Percentiles rank a stretch among this genome's conserved stretches.
phyloP scores from a whole-genome alignment of 768 basidiomycete species.

The Ramaria sp. region DNA sequence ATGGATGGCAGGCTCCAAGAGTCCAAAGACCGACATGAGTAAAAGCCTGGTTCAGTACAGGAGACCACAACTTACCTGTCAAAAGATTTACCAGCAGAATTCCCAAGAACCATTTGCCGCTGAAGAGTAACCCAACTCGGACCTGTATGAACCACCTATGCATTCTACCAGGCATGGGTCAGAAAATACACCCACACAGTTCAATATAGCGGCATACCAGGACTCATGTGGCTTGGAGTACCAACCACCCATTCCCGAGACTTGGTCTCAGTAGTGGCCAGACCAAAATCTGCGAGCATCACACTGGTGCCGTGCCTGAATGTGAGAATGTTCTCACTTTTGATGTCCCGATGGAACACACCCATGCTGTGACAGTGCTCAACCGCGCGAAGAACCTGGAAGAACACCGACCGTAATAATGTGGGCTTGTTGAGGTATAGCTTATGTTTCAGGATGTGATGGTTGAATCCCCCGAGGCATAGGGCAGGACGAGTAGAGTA shows the following conservation, averaged over 20 bases:
- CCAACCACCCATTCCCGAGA: slow-evolving; percentile 47
- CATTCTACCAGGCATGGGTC: slow-evolving; percentile 35
- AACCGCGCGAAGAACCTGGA: slow-evolving; percentile 89
- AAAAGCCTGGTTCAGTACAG: no score
- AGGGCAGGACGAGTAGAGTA: no score
- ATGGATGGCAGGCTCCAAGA: slow-evolving; percentile 69
- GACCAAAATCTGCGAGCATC: slow-evolving; percentile 87
- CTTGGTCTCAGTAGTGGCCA: slow-evolving; percentile 38
- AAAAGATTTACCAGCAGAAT: slow-evolving; percentile 79
- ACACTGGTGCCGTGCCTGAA: slow-evolving; percentile 67
- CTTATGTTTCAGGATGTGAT: no score
- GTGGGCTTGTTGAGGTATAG: no score
- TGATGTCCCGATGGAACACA: slow-evolving; percentile 94
- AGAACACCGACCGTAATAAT: slow-evolving; percentile 79
- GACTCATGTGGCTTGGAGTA: slow-evolving; percentile 57
- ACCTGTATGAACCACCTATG: slow-evolving; percentile 28
- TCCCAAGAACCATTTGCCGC: slow-evolving; percentile 69
- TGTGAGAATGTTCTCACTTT: slow-evolving; percentile 93
- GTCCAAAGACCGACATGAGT: no score
- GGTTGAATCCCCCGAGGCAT: no score
- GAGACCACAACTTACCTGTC: no score
- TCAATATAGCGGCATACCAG: slow-evolving; percentile 33
- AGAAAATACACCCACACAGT: neutral
- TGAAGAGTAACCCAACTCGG: slow-evolving; percentile 21
- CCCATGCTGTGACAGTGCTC: slow-evolving; percentile 86